These are phyloP conservation scores for Saraca asoca DNA, from an alignment of 331 rosid species.

Conservation along the genomic window DNA sequence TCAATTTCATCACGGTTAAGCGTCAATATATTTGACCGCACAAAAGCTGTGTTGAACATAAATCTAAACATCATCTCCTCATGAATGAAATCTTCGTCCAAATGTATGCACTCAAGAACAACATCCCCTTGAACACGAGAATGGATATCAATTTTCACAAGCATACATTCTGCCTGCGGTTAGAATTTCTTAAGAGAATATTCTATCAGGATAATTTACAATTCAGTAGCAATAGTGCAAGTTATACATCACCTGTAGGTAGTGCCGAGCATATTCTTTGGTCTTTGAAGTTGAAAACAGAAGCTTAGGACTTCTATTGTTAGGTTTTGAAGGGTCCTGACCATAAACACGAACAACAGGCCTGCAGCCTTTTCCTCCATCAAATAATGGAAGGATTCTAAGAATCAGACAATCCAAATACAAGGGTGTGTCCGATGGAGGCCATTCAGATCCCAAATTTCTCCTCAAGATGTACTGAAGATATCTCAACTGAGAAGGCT, in stretches of 20 bases:
- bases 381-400: slow-evolving; percentile 73
- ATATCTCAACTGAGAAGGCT: slow-evolving; percentile 96
- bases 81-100: slow-evolving; percentile 61
- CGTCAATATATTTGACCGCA: slow-evolving; percentile 74
- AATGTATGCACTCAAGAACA: slow-evolving; percentile 87
- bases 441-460: slow-evolving; percentile 91
- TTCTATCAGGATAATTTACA: slow-evolving; percentile 31
- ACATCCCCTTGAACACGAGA: slow-evolving; percentile 97
- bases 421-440: slow-evolving; percentile 87
- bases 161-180: slow-evolving; percentile 89
- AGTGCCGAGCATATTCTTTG: slow-evolving; percentile 48
- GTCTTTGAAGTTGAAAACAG: slow-evolving; percentile 72
- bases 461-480: slow-evolving; percentile 94
- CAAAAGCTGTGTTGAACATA: slow-evolving; percentile 96
- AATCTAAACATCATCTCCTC: slow-evolving; percentile 87
- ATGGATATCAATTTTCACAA: slow-evolving; percentile 80
- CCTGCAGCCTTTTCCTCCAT: slow-evolving; percentile 81
- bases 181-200: slow-evolving; percentile 46
- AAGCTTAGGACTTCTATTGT: slow-evolving; percentile 88
- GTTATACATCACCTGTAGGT: slow-evolving; percentile 73
- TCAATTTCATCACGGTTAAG: slow-evolving; percentile 86
- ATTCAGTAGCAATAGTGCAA: slow-evolving; percentile 37
- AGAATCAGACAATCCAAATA: slow-evolving; percentile 85
- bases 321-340: slow-evolving; percentile 79
- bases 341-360: slow-evolving; percentile 80